Base-by-base conservation (phyloP, 805 yeast species). In the Wickerhamomyces bovis region DNA sequence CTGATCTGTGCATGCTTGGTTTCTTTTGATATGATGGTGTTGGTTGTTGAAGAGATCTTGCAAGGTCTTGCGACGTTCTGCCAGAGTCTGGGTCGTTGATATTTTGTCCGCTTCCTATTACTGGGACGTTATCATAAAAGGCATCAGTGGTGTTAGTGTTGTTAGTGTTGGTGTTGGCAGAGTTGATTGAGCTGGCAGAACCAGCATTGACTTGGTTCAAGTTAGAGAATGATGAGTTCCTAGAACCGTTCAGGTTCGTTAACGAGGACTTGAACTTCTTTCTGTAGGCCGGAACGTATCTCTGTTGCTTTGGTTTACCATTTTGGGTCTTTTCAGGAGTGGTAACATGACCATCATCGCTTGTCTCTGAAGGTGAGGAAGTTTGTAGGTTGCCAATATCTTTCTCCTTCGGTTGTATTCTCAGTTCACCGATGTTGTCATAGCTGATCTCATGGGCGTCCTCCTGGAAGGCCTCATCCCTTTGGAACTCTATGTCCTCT, bases 271-370 rank as follows among this genome's bases (percentile, higher is more conserved):
- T 63, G 39, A 66, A 49, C 44, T 62, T 66, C 52, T 62, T 64
- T 49, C 66, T 61, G 47, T 69, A 69, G 3, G 73, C 73, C 15
- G 73, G 73, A 6, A 65, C 61, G 50, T 56, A 69, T 47, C 65
- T 48, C 36, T 50, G 54, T 10, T 50, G 45, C 22, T 41, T 21
- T 13, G 22, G 16, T 6, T 36, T 41, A 3, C 30, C 36, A 12
- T 47, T 44, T 35, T 41, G 41, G 2, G 36, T 30, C 30, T 45
- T 45, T 16, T 22, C 22, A 20, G 35, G 21, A 12, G 42, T 30
- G 12, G 26, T 41, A 26, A 35, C 19, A 23, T 48, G 49, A 12
- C 48, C 46, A 21, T 42, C 51, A 44, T 40, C 51, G 22, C 44
- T 44, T 15, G 43, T 41, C 16, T 46, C 38, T 9, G 52, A 44